phyloP scores from a whole-genome alignment of 371 early-diverging fungal genomes.

The Lichtheimia hyalospora region DNA sequence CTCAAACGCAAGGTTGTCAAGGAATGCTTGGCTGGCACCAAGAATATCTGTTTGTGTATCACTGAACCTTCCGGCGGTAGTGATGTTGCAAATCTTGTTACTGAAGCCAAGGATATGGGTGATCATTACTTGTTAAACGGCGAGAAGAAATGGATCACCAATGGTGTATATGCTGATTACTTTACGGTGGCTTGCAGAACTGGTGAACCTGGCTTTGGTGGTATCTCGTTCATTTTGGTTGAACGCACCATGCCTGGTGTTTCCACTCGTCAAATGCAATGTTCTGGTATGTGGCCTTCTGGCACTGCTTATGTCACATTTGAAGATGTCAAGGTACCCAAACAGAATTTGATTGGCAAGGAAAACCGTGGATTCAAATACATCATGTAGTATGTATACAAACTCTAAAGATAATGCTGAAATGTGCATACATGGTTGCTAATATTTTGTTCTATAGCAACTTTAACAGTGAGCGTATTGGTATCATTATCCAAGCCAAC shows the following conservation, averaged over 20 bases:
- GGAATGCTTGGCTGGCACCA: conserved; percentile 65
- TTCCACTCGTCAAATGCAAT: conserved; percentile 79
- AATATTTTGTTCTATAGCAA: conserved; percentile 54
- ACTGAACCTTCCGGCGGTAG: conserved; percentile 72
- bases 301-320: conserved; percentile 77
- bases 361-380: conserved; percentile 80
- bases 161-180: conserved; percentile 82
- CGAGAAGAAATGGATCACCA: conserved; percentile 89
- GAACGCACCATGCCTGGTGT: conserved; percentile 84
- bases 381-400: neutral
- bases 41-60: conserved; percentile 67
- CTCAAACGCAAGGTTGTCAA: conserved; percentile 62
- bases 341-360: conserved; percentile 79
- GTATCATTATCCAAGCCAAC: conserved; percentile 83
- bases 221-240: conserved; percentile 76
- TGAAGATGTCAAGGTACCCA: conserved; percentile 89
- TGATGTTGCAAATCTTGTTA: conserved; percentile 81
- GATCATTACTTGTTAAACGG: conserved; percentile 73
- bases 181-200: conserved; percentile 73
- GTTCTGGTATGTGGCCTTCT: conserved; percentile 75
- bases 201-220: conserved; percentile 80
- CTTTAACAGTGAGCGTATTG: conserved; percentile 81
- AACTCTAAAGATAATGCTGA: too few species aligned
- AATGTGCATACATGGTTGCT: neutral
- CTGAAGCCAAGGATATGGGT: conserved; percentile 68